Evolutionary conservation across 2,329 filamentous ascomycete genomes (phyloP).

Genomic region (Cladosporium sp.): DNA sequence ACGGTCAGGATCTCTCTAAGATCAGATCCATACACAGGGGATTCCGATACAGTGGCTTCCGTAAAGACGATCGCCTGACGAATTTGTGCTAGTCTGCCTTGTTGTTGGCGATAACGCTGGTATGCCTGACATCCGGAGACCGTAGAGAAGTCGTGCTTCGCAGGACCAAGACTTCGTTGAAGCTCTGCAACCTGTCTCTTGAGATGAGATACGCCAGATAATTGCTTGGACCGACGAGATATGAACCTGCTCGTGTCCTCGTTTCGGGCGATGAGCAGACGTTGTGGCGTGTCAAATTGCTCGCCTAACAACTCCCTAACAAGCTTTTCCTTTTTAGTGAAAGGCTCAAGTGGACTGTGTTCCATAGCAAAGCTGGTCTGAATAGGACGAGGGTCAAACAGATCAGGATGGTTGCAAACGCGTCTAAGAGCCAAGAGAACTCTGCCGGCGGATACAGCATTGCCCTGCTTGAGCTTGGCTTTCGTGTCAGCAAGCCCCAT

Average conservation of each 20-base stretch:
- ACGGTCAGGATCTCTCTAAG: conserved; percentile 27
- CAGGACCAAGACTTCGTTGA: conserved; percentile 14
- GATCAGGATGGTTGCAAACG: conserved; percentile 96
- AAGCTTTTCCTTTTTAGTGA: conserved; percentile 66
- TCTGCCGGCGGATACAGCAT: conserved; percentile 97
- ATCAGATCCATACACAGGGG: conserved; percentile 29
- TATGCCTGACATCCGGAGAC: conserved; percentile 24
- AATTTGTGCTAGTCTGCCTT: conserved; percentile 25
- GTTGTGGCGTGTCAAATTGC: conserved; percentile 12
- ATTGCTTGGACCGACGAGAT: conserved; percentile 20
- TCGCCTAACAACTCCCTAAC: conserved; percentile 52
- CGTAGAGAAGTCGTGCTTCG: conserved; percentile 23
- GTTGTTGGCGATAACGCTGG: conserved; percentile 21
- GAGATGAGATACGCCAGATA: conserved; percentile 21
- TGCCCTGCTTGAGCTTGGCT: conserved; percentile 83
- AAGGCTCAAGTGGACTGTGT: conserved; percentile 67
- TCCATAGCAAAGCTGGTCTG: conserved; percentile 93
- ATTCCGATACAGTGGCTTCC: conserved; percentile 16
- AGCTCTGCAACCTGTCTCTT: conserved; percentile 20
- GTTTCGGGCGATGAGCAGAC: conserved; percentile 18
- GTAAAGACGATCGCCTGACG: conserved; percentile 26
- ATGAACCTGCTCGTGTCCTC: conserved; percentile 18
- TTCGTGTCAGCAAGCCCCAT: conserved; percentile 85
- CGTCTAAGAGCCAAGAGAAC: conserved; percentile 96
- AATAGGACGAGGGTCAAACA: conserved; percentile 93